These are phyloP conservation scores for Oryza meyeriana DNA, from an alignment of 176 grass and related monocot species.

Conservation along the genomic window DNA sequence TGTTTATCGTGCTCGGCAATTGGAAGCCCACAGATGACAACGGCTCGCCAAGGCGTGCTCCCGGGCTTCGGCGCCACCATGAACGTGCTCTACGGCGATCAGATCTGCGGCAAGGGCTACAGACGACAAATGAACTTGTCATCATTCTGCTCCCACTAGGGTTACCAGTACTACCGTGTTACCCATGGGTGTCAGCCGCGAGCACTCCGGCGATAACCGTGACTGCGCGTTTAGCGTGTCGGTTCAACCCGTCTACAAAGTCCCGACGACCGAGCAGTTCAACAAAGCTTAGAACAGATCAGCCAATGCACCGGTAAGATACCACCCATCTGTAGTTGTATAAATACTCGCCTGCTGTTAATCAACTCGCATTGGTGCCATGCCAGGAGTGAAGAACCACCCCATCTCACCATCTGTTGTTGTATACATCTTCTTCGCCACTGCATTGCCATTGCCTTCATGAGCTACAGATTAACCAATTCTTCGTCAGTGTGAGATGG, in stretches of 20 bases:
- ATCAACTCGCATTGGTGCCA: too few species aligned
- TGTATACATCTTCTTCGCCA: not conserved
- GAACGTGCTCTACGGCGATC: slow-evolving; percentile 77
- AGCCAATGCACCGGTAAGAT: not conserved
- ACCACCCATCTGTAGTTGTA: too few species aligned
- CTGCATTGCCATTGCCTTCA: slow-evolving; percentile 6
- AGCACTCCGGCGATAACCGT: slow-evolving; percentile 63
- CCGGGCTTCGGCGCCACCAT: slow-evolving; percentile 91
- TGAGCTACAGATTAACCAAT: not conserved
- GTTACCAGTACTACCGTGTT: slow-evolving; percentile 95
- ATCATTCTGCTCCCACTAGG: slow-evolving; percentile 87
- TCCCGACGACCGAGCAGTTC: slow-evolving; percentile 34
- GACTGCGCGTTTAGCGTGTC: slow-evolving; percentile 83
- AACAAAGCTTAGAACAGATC: slow-evolving; percentile 24
- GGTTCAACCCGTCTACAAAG: slow-evolving; percentile 58
- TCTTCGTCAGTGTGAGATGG: slow-evolving; percentile 7
- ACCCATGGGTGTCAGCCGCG: slow-evolving; percentile 68
- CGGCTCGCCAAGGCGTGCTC: slow-evolving; percentile 50
- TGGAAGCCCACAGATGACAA: slow-evolving; percentile 97
- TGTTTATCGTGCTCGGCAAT: slow-evolving; percentile 61
- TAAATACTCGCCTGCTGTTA: too few species aligned
- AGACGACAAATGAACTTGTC: slow-evolving; percentile 75
- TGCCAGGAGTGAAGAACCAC: too few species aligned
- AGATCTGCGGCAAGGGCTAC: slow-evolving; percentile 67
- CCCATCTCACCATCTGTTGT: too few species aligned